phyloP scores from a whole-genome alignment of 148 eudicot species.

The Arctostaphylos glauca region DNA sequence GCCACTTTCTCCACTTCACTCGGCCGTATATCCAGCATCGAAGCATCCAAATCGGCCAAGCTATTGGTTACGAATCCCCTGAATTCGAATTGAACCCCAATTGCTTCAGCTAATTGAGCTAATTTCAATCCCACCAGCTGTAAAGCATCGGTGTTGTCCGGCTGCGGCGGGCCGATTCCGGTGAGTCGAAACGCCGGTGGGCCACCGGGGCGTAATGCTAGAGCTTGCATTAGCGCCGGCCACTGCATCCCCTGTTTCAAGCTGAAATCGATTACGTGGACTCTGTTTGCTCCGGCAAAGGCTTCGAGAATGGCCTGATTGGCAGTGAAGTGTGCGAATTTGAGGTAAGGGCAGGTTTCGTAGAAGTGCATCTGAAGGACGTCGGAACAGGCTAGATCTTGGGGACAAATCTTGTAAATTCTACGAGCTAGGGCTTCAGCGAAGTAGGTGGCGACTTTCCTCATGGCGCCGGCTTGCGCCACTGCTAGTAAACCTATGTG shows the following conservation, averaged over 20 bases:
- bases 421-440: constrained; percentile 76
- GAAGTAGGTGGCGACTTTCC: constrained; percentile 77
- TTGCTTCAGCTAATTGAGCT: constrained; percentile 65
- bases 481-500: constrained; percentile 61
- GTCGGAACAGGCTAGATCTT: constrained; percentile 45
- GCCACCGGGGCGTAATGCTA: constrained; percentile 74
- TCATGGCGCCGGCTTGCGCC: constrained; percentile 80
- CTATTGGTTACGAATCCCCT: constrained; percentile 65
- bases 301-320: constrained; percentile 92
- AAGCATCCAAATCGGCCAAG: constrained; percentile 64
- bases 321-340: constrained; percentile 92
- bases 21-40: constrained; percentile 38
- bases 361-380: constrained; percentile 74
- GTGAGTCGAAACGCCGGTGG: constrained; percentile 74
- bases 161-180: constrained; percentile 84
- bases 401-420: constrained; percentile 64
- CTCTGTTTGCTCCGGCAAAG: constrained; percentile 44
- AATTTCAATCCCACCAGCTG: constrained; percentile 84
- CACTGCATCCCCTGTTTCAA: constrained; percentile 96
- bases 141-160: constrained; percentile 62
- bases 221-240: constrained; percentile 85
- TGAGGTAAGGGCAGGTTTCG: constrained; percentile 75
- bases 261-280: constrained; percentile 87
- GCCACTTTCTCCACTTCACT: constrained; percentile 56
- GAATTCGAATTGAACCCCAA: constrained; percentile 67